Conservation (phyloP, 768 basidiomycete species). For the Russula virescens region DNA sequence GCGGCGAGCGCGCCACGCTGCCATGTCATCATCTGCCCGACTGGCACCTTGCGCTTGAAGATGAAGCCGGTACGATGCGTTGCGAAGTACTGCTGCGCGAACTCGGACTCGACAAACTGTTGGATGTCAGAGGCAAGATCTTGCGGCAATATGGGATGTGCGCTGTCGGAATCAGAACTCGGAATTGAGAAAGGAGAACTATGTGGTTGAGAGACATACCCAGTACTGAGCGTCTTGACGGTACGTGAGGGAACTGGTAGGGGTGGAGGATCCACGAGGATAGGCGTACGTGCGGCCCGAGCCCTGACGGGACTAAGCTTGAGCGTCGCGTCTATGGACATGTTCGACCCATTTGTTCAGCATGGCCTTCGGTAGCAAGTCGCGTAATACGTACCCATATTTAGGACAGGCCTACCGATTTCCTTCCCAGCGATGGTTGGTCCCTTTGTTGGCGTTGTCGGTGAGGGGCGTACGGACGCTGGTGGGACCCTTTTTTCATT, state of each 20-base stretch:
- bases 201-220: constrained; percentile 40
- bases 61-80: constrained; percentile 87
- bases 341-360: not conserved
- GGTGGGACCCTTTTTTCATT: not conserved
- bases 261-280: constrained; percentile 40
- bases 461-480: constrained; percentile 3
- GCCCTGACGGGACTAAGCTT: constrained; percentile 74
- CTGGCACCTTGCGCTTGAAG: constrained; percentile 73
- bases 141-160: constrained; percentile 70
- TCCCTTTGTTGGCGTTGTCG: constrained; percentile 11
- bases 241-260: constrained; percentile 13
- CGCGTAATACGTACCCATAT: constrained; percentile 49
- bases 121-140: constrained; percentile 82
- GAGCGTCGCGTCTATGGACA: constrained; percentile 50
- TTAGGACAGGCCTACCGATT: constrained; percentile 64
- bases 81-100: constrained; percentile 83
- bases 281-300: constrained; percentile 55
- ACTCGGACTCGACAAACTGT: constrained; percentile 81
- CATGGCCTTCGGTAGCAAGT: not conserved
- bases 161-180: constrained; percentile 37
- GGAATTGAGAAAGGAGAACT: not conserved
- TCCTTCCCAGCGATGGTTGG: constrained; percentile 43
- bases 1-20: constrained; percentile 67
- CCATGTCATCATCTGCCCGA: constrained; percentile 87
- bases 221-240: constrained; percentile 51